Evolutionary conservation across 768 basidiomycete species (phyloP), one percentile per base, ranked within the genome.

Genomic region (Boletus rubroflammeus): DNA sequence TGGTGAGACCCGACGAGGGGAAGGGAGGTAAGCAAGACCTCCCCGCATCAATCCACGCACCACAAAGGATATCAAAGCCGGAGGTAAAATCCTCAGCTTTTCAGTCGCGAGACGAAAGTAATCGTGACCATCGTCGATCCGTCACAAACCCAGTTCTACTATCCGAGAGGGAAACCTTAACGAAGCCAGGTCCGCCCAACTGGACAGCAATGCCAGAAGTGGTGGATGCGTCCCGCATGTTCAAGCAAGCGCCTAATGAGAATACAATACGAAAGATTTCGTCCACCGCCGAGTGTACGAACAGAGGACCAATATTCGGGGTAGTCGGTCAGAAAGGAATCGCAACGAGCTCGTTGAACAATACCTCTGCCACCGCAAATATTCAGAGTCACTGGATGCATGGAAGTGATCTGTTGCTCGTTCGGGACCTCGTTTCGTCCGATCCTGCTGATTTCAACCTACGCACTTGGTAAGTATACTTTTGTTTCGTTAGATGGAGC

Each of bases 161-260:
- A 6, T 43, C 35, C 9, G 58, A 55, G 31, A 34, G 8, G 3
- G 32, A 49, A 38, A 26, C 6, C 3, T 13, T 26, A 23, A 28
- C 28, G 3, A 50, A 53, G 11, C 42, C 32, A 21, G 19, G 17
- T 25, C 3, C 48, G 1, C 56, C 61, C 9, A 47, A 66, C 36
- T 63, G 64, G 54, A n/a, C 54, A 35, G 53, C 59, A 11, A 56
- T 63, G 54, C 56, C 59, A 43, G 62, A 54, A 5, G 64, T 56
- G 31, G 51, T 66, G 7, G 48, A 58, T 25, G 51, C 54, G 28
- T 61, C 54, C n/a, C 52, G 53, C 6, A 56, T 39, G 43, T 57
- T 66, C 50, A 60, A 54, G 55, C 38, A 44, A 17, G 47, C 36
- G 2, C n/a, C 56, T 3, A 35, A 31, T 7, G 19, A 10, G 23